Evolutionary conservation across 176 grass and related monocot genomes (phyloP).

Genomic region (Hyparrhenia diplandra): DNA sequence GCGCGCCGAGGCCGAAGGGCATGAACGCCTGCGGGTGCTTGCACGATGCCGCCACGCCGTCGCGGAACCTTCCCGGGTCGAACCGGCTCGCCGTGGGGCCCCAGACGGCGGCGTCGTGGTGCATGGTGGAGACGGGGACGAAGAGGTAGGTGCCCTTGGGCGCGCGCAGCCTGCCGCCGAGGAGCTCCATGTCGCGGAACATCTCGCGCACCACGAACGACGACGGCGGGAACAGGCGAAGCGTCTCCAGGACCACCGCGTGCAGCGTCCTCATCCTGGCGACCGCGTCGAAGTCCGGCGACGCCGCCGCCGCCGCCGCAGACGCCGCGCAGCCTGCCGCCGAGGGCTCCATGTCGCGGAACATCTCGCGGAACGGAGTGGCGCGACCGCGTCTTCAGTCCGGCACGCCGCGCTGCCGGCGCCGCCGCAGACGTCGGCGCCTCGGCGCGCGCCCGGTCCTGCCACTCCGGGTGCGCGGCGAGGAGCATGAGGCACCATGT

Average conservation of each 20-base stretch:
- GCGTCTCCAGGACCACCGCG: conserved; percentile 63
- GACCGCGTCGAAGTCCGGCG: conserved; percentile 48
- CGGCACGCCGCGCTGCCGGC: too few species aligned
- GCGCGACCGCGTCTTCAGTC: too few species aligned
- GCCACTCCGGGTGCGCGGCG: conserved; percentile 72
- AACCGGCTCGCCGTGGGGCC: conserved; percentile 32
- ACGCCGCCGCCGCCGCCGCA: too few species aligned
- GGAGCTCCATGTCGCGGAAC: conserved; percentile 42
- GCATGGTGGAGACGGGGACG: conserved; percentile 48
- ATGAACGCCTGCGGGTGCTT: conserved; percentile 54
- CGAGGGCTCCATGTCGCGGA: too few species aligned
- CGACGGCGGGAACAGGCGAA: conserved; percentile 55
- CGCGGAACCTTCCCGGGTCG: conserved; percentile 39
- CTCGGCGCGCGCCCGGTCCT: conserved; percentile 54
- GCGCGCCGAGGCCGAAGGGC: conserved; percentile 58
- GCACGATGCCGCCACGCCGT: conserved; percentile 42
- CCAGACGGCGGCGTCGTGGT: conserved; percentile 41
- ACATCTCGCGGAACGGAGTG: too few species aligned
- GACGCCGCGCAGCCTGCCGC: too few species aligned
- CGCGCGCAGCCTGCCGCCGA: conserved; percentile 24
- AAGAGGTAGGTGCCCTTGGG: conserved; percentile 55
- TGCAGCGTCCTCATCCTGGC: conserved; percentile 51
- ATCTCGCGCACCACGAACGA: conserved; percentile 58
- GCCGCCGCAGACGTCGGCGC: conserved; percentile 29
- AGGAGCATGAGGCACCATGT: conserved; percentile 92